Percentiles rank a stretch among this genome's conserved stretches.
These are phyloP conservation scores for Euphorbia peplus DNA, from an alignment of 345 rosid genomes.

Conservation along the genomic window DNA sequence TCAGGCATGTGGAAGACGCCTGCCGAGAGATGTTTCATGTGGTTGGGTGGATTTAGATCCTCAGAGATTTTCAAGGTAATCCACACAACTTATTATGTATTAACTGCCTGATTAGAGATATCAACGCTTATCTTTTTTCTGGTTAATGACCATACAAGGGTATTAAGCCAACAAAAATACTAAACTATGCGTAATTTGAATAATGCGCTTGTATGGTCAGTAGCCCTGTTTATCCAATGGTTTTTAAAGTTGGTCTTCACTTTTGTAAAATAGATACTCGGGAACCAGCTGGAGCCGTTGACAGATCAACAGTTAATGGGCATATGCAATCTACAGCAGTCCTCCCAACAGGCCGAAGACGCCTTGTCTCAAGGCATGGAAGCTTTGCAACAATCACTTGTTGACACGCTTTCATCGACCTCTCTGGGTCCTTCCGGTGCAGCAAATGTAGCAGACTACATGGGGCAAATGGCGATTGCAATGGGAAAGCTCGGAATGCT, in stretches of 20 bases:
- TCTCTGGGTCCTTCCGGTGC: slow-evolving; percentile 58
- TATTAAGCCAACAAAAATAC: no score
- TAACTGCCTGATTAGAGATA: neutral
- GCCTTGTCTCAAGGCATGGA: slow-evolving; percentile 98
- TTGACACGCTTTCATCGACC: slow-evolving; percentile 69
- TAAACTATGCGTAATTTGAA: no score
- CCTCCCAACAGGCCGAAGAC: slow-evolving; percentile 98
- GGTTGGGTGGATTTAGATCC: slow-evolving; percentile 95
- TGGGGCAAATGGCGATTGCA: slow-evolving; percentile 94
- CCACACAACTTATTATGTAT: neutral
- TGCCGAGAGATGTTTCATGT: slow-evolving; percentile 90
- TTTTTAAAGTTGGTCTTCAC: neutral
- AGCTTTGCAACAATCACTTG: slow-evolving; percentile 86
- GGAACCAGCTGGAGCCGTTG: slow-evolving; percentile 83
- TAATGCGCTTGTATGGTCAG: no score
- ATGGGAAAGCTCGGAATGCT: slow-evolving; percentile 82
- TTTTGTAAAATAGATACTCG: slow-evolving; percentile 56
- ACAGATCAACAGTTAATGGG: slow-evolving; percentile 92
- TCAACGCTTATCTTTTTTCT: no score
- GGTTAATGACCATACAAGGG: no score
- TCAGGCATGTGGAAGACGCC: slow-evolving; percentile 99
- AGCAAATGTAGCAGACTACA: slow-evolving; percentile 77
- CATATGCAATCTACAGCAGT: slow-evolving; percentile 87
- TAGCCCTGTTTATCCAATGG: no score
- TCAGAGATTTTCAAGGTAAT: slow-evolving; percentile 86